These are phyloP conservation scores for Podospora didyma DNA, from an alignment of 495 filamentous ascomycete genomes.

Conservation along the genomic window DNA sequence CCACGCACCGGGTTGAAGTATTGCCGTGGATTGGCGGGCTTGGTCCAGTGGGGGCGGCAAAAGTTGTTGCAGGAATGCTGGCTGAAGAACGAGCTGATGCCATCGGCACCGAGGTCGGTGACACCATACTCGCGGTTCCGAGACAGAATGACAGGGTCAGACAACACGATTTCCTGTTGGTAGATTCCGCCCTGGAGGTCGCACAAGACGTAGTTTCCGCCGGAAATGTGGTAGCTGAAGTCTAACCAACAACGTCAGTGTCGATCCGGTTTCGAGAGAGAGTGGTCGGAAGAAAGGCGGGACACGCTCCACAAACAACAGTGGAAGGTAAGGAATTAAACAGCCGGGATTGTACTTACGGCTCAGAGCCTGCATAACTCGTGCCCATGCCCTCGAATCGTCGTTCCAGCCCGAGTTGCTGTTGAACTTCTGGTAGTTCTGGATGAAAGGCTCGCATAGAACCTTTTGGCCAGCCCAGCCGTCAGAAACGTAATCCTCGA, in stretches of 20 bases:
- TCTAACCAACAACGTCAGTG: conserved; percentile 23
- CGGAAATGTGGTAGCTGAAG: conserved; percentile 37
- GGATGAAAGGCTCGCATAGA: conserved; percentile 34
- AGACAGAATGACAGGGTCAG: conserved; percentile 35
- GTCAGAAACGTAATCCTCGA: not conserved
- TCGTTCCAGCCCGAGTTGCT: conserved; percentile 36
- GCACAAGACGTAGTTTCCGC: conserved; percentile 36
- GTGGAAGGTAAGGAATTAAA: no score
- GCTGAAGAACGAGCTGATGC: conserved; percentile 35
- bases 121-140: conserved; percentile 8
- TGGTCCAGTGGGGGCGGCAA: no score
- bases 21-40: no score
- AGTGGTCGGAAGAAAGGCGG: no score
- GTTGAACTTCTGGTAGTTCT: conserved; percentile 41
- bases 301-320: no score
- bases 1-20: no score
- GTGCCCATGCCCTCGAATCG: no score
- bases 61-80: conserved; percentile 12
- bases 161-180: conserved; percentile 25
- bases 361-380: conserved; percentile 38
- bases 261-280: no score
- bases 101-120: conserved; percentile 31
- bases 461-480: conserved; percentile 14
- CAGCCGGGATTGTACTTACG: conserved; percentile 38
- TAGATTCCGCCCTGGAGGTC: conserved; percentile 37